Conservation (phyloP, 768 basidiomycete genomes). For the Leccinum subgranulosum region DNA sequence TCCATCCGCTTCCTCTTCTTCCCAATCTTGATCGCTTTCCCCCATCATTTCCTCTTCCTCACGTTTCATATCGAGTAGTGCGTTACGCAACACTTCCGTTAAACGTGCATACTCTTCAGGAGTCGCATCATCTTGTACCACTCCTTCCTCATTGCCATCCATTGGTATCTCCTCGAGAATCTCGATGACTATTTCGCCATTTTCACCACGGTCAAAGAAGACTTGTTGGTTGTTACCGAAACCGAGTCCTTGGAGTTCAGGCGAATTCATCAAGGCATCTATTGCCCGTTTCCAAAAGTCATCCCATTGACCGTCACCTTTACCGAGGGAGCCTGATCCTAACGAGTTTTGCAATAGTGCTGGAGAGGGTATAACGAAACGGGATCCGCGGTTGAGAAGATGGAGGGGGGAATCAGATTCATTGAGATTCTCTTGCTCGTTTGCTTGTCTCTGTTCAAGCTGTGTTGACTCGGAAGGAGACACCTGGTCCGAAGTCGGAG, state of each 20-base stretch:
- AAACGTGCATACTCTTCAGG: slow-evolving; percentile 42
- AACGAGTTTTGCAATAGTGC: slow-evolving; percentile 17
- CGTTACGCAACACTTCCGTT: slow-evolving; percentile 49
- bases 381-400: slow-evolving; percentile 44
- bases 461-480: slow-evolving; percentile 28
- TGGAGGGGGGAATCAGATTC: slow-evolving; percentile 57
- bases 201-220: slow-evolving; percentile 40
- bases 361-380: slow-evolving; percentile 41
- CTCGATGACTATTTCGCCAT: slow-evolving; percentile 42
- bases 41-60: slow-evolving; percentile 24
- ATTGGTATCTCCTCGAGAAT: slow-evolving; percentile 44
- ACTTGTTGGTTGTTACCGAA: slow-evolving; percentile 33
- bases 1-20: slow-evolving; percentile 33
- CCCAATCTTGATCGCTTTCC: slow-evolving; percentile 20
- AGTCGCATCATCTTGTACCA: slow-evolving; percentile 29
- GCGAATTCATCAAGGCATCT: slow-evolving; percentile 28
- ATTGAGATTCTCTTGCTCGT: slow-evolving; percentile 36
- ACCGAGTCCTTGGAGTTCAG: slow-evolving; percentile 27
- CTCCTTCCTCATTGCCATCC: slow-evolving; percentile 27
- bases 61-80: slow-evolving; percentile 48
- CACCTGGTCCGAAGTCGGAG: slow-evolving; percentile 13
- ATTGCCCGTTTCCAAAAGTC: slow-evolving; percentile 28
- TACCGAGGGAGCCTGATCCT: slow-evolving; percentile 15
- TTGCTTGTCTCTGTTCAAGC: slow-evolving; percentile 27
- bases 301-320: slow-evolving; percentile 16